A percentile compares a stretch with the other conserved stretches of the same genome.
Conservation (phyloP, 2,329 filamentous ascomycete species). For the Penicillium decumbens region DNA sequence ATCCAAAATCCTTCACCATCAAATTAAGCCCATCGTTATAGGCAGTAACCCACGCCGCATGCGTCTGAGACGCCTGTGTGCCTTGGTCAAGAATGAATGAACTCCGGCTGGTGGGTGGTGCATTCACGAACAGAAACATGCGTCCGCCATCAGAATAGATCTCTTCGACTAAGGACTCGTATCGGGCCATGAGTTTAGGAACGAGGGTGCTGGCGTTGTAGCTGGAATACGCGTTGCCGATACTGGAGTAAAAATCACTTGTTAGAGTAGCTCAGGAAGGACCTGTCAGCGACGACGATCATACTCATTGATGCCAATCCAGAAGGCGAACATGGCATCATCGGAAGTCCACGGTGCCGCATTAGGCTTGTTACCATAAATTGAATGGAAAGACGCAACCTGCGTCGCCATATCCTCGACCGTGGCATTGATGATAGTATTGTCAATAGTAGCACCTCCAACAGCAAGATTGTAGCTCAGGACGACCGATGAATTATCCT, state of each 20-base stretch:
- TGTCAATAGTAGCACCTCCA: conserved; percentile 53
- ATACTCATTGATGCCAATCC: conserved; percentile 37
- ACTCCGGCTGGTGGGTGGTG: conserved; percentile 46
- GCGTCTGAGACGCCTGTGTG: conserved; percentile 10
- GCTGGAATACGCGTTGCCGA: conserved; percentile 29
- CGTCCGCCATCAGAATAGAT: conserved; percentile 53
- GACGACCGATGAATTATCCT: conserved; percentile 46
- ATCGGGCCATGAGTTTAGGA: conserved; percentile 41
- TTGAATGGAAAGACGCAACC: conserved; percentile 43
- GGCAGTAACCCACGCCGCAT: conserved; percentile 22
- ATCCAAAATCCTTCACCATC: conserved; percentile 20
- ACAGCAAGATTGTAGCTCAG: conserved; percentile 53
- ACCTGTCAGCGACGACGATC: not conserved
- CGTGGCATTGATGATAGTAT: conserved; percentile 51
- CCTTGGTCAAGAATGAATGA: conserved; percentile 24
- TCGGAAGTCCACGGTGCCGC: conserved; percentile 25
- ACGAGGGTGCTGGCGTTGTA: conserved; percentile 28
- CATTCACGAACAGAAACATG: conserved; percentile 57
- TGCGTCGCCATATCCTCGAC: conserved; percentile 48
- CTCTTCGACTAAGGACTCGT: conserved; percentile 42
- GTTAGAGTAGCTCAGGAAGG: not conserved
- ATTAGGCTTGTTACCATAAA: conserved; percentile 33
- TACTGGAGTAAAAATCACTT: conserved; percentile 8
- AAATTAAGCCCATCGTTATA: conserved; percentile 25
- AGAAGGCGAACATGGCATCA: conserved; percentile 30